phyloP scores from a whole-genome alignment of 371 early-diverging fungal species.

The Homolaphlyctis polyrhiza region DNA sequence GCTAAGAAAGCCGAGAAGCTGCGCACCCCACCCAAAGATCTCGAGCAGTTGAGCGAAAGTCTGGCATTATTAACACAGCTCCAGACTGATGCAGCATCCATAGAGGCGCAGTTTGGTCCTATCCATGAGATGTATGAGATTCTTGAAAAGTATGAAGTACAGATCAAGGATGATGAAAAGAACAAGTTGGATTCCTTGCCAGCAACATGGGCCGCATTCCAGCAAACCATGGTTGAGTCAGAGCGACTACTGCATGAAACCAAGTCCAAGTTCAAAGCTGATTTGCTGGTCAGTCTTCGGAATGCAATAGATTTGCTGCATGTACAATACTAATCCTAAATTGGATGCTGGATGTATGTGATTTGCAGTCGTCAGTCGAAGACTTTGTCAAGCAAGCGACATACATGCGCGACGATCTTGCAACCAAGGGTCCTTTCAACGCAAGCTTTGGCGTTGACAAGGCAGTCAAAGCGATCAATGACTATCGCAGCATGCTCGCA shows the following conservation, averaged over 20 bases:
- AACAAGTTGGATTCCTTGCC: conserved; percentile 33
- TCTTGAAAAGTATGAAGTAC: conserved; percentile 56
- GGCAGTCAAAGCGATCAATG: conserved; percentile 39
- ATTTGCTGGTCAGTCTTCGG: too few relatives aligned
- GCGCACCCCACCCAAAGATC: conserved; percentile 31
- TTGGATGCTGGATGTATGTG: neutral
- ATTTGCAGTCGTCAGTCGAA: conserved; percentile 23
- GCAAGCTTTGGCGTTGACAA: conserved; percentile 34
- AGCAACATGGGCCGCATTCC: conserved; percentile 33
- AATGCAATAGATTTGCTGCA: conserved; percentile 28
- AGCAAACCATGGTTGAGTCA: conserved; percentile 35
- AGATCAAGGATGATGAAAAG: conserved; percentile 45
- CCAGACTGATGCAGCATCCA: conserved; percentile 30
- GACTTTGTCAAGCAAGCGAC: conserved; percentile 28
- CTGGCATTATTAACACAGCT: conserved; percentile 37
- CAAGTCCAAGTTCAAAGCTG: conserved; percentile 48
- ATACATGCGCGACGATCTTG: conserved; percentile 38
- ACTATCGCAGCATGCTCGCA: conserved; percentile 29
- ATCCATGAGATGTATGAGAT: conserved; percentile 55
- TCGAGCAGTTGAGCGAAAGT: conserved; percentile 47
- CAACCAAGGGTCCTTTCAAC: conserved; percentile 39
- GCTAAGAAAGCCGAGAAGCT: conserved; percentile 37
- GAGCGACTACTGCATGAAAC: conserved; percentile 43
- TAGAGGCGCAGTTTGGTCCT: conserved; percentile 50
- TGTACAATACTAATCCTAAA: conserved; percentile 18